Conservation (phyloP, 2,329 filamentous ascomycete species). For the Trichoderma atroviride region DNA sequence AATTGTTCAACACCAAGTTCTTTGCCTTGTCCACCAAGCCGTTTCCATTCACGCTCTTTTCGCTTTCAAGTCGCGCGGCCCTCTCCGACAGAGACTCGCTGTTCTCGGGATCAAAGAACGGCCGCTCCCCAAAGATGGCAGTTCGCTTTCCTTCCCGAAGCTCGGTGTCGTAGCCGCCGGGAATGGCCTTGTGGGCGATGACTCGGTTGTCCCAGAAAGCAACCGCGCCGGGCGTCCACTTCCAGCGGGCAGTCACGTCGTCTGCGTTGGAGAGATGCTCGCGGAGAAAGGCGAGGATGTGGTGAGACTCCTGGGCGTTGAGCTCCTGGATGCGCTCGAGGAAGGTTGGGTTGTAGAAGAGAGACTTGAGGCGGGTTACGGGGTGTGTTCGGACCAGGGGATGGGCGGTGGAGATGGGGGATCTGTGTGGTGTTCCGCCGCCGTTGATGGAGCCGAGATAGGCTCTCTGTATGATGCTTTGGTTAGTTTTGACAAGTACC, state of each 20-base stretch:
- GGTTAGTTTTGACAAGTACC: background rate
- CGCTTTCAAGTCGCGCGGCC: conserved; percentile 8
- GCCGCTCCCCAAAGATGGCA: conserved; percentile 23
- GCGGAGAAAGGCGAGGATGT: conserved; percentile 26
- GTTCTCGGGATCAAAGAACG: conserved; percentile 26
- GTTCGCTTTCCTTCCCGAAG: conserved; percentile 26
- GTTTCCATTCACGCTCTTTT: conserved; percentile 9
- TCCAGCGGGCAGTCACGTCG: conserved; percentile 26
- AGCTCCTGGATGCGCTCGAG: conserved; percentile 26
- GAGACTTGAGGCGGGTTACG: conserved; percentile 23
- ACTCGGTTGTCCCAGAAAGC: conserved; percentile 27
- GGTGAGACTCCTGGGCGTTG: conserved; percentile 24
- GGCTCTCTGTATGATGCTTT: background rate
- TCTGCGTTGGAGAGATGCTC: conserved; percentile 26
- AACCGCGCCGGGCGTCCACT: conserved; percentile 26
- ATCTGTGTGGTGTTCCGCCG: conserved; percentile 26
- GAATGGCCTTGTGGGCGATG: conserved; percentile 25
- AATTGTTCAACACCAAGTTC: conserved; percentile 22
- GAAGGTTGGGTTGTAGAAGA: conserved; percentile 26
- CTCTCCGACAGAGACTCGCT: conserved; percentile 23
- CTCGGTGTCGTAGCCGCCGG: conserved; percentile 23
- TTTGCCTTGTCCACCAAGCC: background rate
- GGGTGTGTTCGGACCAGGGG: conserved; percentile 26
- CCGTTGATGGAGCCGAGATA: conserved; percentile 27
- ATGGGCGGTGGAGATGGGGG: conserved; percentile 24